A percentile compares a stretch with the other conserved stretches of the same genome.
Evolutionary conservation across 1,284 basidiomycete species (phyloP).

Genomic region (Austropuccinia psidii): DNA sequence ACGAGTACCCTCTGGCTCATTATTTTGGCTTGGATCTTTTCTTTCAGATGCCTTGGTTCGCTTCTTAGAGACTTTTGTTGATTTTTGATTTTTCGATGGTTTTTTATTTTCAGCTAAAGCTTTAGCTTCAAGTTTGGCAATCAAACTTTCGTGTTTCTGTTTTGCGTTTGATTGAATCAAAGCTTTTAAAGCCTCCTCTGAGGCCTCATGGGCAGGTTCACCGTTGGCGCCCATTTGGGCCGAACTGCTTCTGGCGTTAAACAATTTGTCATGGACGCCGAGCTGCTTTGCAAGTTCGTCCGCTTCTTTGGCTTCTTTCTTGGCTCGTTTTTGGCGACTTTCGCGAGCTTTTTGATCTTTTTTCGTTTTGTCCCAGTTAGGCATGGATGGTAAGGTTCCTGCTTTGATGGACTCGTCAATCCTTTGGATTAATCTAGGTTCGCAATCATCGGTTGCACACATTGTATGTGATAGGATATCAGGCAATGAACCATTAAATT

Average conservation of each 20-base stretch:
- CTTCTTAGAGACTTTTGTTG: not conserved
- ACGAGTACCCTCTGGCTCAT: not conserved
- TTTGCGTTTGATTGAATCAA: conserved; percentile 5
- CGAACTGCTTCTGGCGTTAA: not conserved
- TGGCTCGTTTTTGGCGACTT: not conserved
- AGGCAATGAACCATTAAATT: conserved; percentile 8
- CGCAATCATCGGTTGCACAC: conserved; percentile 14
- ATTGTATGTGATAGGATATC: conserved; percentile 15
- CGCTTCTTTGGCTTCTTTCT: conserved; percentile 29
- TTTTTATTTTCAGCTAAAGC: not conserved
- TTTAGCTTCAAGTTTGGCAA: conserved; percentile 30
- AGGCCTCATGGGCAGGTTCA: no score
- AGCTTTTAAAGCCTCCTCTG: conserved; percentile 4
- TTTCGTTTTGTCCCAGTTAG: not conserved
- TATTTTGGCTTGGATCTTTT: not conserved
- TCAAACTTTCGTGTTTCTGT: conserved; percentile 1
- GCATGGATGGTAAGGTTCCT: not conserved
- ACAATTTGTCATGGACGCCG: conserved; percentile 22
- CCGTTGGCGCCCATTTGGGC: not conserved
- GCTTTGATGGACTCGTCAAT: conserved; percentile 31
- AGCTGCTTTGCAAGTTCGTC: conserved; percentile 19
- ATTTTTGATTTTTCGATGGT: not conserved
- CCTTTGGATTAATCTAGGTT: conserved; percentile 12
- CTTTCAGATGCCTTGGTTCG: not conserved
- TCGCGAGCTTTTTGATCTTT: conserved; percentile 1